phyloP scores from a whole-genome alignment of 2,329 filamentous ascomycete species.

The Aureobasidium melanogenum region DNA sequence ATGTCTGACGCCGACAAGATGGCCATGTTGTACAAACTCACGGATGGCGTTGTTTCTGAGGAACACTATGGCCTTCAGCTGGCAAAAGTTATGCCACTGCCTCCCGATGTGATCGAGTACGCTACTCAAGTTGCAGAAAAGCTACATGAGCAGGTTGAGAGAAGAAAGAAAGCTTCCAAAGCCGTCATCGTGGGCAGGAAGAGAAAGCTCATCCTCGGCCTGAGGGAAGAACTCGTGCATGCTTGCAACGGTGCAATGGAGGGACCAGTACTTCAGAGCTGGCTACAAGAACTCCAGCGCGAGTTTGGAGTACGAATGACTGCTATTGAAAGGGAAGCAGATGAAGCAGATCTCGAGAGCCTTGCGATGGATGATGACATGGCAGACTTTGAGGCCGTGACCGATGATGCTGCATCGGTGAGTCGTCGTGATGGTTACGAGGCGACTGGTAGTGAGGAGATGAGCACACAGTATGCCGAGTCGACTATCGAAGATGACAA shows the following conservation, averaged over 20 bases:
- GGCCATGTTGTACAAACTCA: slow-evolving; percentile 81
- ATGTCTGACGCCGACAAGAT: slow-evolving; percentile 50
- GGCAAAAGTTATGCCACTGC: slow-evolving; percentile 66
- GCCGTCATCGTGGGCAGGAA: slow-evolving; percentile 52
- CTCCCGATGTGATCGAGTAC: slow-evolving; percentile 54
- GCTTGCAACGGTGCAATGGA: slow-evolving; percentile 57
- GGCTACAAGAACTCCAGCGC: slow-evolving; percentile 58
- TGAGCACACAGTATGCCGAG: neutral
- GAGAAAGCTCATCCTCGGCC: slow-evolving; percentile 62
- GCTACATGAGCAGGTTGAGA: slow-evolving; percentile 44
- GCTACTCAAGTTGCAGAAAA: slow-evolving; percentile 59
- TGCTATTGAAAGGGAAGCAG: slow-evolving; percentile 46
- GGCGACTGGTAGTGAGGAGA: too few relatives aligned
- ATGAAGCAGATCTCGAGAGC: slow-evolving; percentile 11
- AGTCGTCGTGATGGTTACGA: neutral
- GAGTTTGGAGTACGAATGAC: slow-evolving; percentile 70
- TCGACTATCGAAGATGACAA: neutral
- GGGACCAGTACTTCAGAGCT: slow-evolving; percentile 52
- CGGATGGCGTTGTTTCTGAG: slow-evolving; percentile 60
- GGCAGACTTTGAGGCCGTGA: neutral
- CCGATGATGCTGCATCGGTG: neutral
- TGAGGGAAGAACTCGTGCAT: slow-evolving; percentile 65
- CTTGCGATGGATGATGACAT: neutral
- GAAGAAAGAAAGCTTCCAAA: slow-evolving; percentile 48
- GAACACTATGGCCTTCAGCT: slow-evolving; percentile 78